phyloP scores from a whole-genome alignment of 139 green algal species.

The Choricystis sp. region DNA sequence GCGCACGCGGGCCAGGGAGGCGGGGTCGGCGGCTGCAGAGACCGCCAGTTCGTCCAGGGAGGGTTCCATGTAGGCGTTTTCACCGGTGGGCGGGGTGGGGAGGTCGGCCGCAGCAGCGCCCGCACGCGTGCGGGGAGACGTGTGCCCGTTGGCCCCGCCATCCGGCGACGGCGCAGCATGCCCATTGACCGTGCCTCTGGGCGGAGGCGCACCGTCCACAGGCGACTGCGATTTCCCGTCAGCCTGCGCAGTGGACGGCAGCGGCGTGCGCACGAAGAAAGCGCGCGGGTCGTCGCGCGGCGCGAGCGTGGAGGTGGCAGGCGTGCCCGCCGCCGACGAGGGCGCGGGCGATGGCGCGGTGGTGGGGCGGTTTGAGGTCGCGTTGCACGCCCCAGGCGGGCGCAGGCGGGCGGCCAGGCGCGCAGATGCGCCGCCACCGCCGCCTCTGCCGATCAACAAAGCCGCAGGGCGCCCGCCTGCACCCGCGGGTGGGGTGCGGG shows the following conservation, averaged over 20 bases:
- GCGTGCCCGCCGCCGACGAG: conserved; percentile 6
- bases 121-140: background rate
- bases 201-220: no score
- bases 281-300: conserved; percentile 55
- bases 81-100: conserved; percentile 3
- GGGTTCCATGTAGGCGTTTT: conserved; percentile 46
- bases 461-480: conserved; percentile 9
- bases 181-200: no score
- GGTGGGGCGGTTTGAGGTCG: no score
- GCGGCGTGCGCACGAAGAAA: conserved; percentile 59
- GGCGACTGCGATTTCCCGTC: no score
- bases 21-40: conserved; percentile 35
- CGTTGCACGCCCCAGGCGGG: no score
- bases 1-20: conserved; percentile 20
- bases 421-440: background rate
- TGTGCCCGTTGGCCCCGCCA: no score
- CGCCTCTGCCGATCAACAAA: background rate
- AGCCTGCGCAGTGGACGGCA: conserved; percentile 29
- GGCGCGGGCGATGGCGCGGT: background rate
- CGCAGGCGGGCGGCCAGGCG: background rate
- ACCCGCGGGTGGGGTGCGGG: conserved; percentile 7
- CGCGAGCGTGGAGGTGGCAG: conserved; percentile 27
- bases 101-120: background rate
- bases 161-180: no score
- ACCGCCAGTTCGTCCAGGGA: conserved; percentile 30